Base-by-base conservation (phyloP, 768 basidiomycete genomes). In the Hericium coralloides region DNA sequence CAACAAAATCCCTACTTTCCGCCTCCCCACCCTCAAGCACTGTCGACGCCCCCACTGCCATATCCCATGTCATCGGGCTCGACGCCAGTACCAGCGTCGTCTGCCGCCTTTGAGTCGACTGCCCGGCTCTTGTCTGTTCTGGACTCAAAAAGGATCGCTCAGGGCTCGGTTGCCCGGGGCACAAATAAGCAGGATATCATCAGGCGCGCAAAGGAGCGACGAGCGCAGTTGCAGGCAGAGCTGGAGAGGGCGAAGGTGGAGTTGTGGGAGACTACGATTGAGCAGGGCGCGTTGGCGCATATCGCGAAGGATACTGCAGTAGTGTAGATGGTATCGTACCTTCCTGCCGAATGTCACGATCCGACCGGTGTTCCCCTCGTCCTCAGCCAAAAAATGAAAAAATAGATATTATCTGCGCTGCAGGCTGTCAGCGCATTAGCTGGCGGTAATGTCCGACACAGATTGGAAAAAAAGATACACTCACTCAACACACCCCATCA, bases 231-330 rank as follows among this genome's bases (percentile, higher is more conserved):
- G 38, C 70, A 71, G 55, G 70, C 69, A 10, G 83, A 85, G 69
- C 69, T 90, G 48, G 76, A 83, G 51, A 73, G 71, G 54, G 79
- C 83, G 22, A 85, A 84, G 64, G 74, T 80, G 26, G 82, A 85
- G 64, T 68, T 89, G 56, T 89, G 89, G 89, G 86, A 88, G 70
- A 76, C 78, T 52, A 83, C 80, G 41, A 76, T 88, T 52, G 87
- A 88, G 69, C 79, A 83, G 63, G 85, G 82, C n/a, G 81, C 77
- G 53, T 69, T 87, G 58, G 66, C 74, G 38, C 75, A 81, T 59
- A 65, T 85, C 47, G 62, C 63, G 60, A 80, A 71, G 66, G 69
- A 73, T 52, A 51, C 20, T 37, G 52, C 12, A 25, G 49, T 49
- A 49, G 25, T 49, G 25, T 45, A 45, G 43, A 45, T n/a, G n/a